Conservation (phyloP, 2,329 filamentous ascomycete genomes). For the Paecilomyces variotii region DNA sequence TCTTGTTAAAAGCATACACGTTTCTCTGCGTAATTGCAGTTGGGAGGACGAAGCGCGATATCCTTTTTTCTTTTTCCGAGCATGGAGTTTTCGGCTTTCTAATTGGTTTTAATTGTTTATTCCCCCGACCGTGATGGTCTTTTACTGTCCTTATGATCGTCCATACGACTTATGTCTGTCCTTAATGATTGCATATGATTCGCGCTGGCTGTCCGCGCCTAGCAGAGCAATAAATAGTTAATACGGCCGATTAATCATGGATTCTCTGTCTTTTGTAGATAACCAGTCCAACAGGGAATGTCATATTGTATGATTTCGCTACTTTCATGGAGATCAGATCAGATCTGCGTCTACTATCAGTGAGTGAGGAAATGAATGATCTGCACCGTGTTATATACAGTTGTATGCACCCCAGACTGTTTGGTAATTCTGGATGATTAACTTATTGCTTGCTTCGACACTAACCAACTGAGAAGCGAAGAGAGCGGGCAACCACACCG, state of each 20-base stretch:
- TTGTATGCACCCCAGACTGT: too few species aligned
- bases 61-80: background rate
- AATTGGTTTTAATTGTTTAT: background rate
- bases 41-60: background rate
- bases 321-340: too few species aligned
- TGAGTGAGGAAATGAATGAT: too few species aligned
- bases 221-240: background rate
- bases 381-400: too few species aligned
- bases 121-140: constrained; percentile 2
- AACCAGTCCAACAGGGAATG: too few species aligned
- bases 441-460: too few species aligned
- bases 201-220: background rate
- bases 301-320: too few species aligned
- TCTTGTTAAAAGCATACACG: background rate
- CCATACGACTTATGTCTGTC: constrained; percentile 7
- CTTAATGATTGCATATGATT: constrained; percentile 5
- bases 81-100: background rate
- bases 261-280: background rate
- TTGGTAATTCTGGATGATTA: too few species aligned
- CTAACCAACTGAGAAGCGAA: too few species aligned
- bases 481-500: too few species aligned
- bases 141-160: constrained; percentile 5
- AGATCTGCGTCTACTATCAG: too few species aligned
- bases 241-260: background rate
- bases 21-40: background rate